A percentile compares a stretch with the other conserved stretches of the same genome.
phyloP scores from a whole-genome alignment of 768 basidiomycete genomes.

The Auricularia heimuer region DNA sequence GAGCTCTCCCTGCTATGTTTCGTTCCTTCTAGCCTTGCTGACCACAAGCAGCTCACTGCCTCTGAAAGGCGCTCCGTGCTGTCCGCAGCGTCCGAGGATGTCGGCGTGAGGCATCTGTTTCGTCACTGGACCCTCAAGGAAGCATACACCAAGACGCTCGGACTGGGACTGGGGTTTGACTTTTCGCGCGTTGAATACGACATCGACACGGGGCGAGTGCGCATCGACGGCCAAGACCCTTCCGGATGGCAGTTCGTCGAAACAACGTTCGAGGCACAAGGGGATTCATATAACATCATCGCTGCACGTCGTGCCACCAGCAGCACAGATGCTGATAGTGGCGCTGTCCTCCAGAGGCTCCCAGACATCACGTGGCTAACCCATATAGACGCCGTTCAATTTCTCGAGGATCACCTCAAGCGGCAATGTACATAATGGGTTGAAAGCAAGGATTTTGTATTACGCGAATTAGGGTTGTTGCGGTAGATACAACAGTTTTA shows the following conservation, averaged over 20 bases:
- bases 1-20: conserved; percentile 4
- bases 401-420: background rate
- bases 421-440: background rate
- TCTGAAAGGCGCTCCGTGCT: conserved; percentile 26
- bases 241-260: conserved; percentile 5
- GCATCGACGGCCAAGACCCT: conserved; percentile 47
- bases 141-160: conserved; percentile 83
- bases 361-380: background rate
- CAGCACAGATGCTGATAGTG: background rate
- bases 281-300: background rate
- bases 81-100: conserved; percentile 30
- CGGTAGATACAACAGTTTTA: too few species aligned
- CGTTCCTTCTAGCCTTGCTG: background rate
- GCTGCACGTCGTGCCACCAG: background rate
- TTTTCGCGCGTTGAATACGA: conserved; percentile 69
- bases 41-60: conserved; percentile 28
- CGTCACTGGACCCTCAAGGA: conserved; percentile 89
- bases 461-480: too few species aligned
- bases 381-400: background rate
- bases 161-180: conserved; percentile 74
- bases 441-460: too few species aligned
- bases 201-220: conserved; percentile 37
- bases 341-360: background rate
- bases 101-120: conserved; percentile 56
- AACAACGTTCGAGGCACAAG: background rate